Percentiles rank a stretch among this genome's conserved stretches.
These are phyloP conservation scores for Termitomyces sp. DNA, from an alignment of 1,284 basidiomycete species.

Conservation along the genomic window DNA sequence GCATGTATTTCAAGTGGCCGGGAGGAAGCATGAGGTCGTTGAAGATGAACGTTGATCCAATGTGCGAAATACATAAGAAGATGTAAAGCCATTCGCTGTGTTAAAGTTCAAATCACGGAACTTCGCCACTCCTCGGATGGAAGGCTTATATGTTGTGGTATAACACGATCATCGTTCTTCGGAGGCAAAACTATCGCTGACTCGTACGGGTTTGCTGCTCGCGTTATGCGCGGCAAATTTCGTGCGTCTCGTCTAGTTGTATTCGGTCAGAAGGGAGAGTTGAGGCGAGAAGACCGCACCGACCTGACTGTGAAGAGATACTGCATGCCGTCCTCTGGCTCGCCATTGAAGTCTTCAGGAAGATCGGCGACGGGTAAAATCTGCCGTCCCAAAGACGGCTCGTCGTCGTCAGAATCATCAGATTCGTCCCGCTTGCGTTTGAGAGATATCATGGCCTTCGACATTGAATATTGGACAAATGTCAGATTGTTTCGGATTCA, in stretches of 20 bases:
- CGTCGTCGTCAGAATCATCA: constrained; percentile 49
- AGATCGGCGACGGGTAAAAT: constrained; percentile 72
- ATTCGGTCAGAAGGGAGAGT: not conserved
- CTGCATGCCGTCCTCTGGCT: constrained; percentile 69
- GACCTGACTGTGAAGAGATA: constrained; percentile 80
- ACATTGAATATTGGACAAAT: no score
- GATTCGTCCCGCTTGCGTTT: constrained; percentile 48
- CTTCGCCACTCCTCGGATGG: constrained; percentile 64
- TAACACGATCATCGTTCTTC: constrained; percentile 21
- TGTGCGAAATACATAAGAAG: constrained; percentile 78
- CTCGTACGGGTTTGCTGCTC: constrained; percentile 65
- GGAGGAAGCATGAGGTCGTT: constrained; percentile 37
- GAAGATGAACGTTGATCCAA: constrained; percentile 66
- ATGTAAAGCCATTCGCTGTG: constrained; percentile 64
- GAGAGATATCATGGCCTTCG: constrained; percentile 24
- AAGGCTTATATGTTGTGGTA: constrained; percentile 32
- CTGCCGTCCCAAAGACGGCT: constrained; percentile 52
- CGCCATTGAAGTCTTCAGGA: constrained; percentile 56
- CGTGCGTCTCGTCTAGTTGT: constrained; percentile 58
- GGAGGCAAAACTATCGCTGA: constrained; percentile 23
- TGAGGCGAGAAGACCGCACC: constrained; percentile 13
- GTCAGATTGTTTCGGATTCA: not conserved
- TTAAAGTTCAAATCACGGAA: constrained; percentile 5
- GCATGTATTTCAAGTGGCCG: constrained; percentile 62
- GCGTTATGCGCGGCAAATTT: constrained; percentile 53